Base-by-base conservation (phyloP, 768 basidiomycete genomes). In the Sporobolomyces pararoseus region DNA sequence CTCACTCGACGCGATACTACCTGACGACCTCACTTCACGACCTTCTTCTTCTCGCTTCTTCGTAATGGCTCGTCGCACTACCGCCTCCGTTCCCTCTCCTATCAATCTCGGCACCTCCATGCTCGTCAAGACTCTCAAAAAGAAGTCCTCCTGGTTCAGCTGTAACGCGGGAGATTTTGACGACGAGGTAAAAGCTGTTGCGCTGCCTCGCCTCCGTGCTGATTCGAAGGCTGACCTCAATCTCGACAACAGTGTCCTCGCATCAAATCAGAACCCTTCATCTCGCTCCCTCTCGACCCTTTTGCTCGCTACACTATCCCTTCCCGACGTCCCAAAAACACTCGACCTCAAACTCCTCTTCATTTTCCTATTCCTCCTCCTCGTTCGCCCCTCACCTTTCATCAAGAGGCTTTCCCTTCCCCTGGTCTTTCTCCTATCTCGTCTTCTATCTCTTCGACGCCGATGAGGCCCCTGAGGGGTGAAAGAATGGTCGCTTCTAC, bases 141-240 rank as follows among this genome's bases (percentile, higher is more conserved):
- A 59, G 58, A 42, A 27, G 12, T n/a, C 39, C 23, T 59, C 27
- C 27, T 32, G 27, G 39, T 59, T 59, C 58, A 59, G 29, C 5
- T 59, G 58, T 21, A 31, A 46, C 29, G 14, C 58, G 2, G 42
- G 58, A 29, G 25, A 5, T 25, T 59, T 59, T 31, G 58, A 59
- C 12, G 58, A 59, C 58, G 42, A 59, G n/a, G 58, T 59, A 42
- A 59, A 42, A 21, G 7, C 29, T 59, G 25, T 42, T 42, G 39
- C 27, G 21, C 14, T 44, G 25, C 39, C n/a, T 39, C 46, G 23
- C 25, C 12, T 58, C 29, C n/a, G 17, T 19, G 25, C 39, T 21
- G 39, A n/a, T 2, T 10, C 39, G 9, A 9, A 44, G 25, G 27
- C 57, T 59, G n/a, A 42, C 37, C 19, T 21, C 7, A 10, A 32